Conservation (phyloP, 1,139 yeast species). For the Magnusiomyces magnusii region DNA sequence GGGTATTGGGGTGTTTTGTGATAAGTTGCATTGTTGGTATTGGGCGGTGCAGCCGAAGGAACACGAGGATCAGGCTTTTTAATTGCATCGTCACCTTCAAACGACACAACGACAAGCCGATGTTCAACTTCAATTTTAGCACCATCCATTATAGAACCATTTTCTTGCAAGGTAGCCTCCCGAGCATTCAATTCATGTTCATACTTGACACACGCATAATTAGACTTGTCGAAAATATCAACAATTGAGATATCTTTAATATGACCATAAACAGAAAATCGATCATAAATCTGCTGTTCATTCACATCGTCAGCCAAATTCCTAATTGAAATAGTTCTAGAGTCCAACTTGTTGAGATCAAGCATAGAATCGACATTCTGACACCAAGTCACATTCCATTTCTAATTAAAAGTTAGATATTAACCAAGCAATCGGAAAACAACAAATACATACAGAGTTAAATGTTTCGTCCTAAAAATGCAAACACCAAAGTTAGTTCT, state of each 20-base stretch:
- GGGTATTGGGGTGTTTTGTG: neutral
- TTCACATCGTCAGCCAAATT: slow-evolving; percentile 10
- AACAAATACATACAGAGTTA: neutral
- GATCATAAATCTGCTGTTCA: slow-evolving; percentile 11
- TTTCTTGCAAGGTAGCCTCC: slow-evolving; percentile 2
- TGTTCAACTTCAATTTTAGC: slow-evolving; percentile 2
- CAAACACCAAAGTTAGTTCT: neutral
- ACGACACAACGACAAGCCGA: slow-evolving; percentile 8
- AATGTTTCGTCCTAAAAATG: neutral
- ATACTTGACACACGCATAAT: neutral
- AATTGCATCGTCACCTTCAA: slow-evolving; percentile 16
- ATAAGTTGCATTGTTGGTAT: neutral
- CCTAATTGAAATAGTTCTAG: slow-evolving; percentile 12
- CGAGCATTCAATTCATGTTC: slow-evolving; percentile 6
- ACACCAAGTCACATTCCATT: slow-evolving; percentile 17
- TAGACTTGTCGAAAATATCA: neutral
- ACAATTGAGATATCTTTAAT: slow-evolving; percentile 8
- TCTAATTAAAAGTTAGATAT: slow-evolving; percentile 3
- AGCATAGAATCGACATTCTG: slow-evolving; percentile 16
- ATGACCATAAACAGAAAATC: slow-evolving; percentile 1
- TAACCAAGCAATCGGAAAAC: neutral
- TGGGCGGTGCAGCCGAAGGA: slow-evolving; percentile 16
- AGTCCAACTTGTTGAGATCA: slow-evolving; percentile 14
- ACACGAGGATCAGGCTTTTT: slow-evolving; percentile 15
- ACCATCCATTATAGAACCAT: neutral